Evolutionary conservation across 345 rosid genomes (phyloP).

Genomic region (Rhizophora apiculata): DNA sequence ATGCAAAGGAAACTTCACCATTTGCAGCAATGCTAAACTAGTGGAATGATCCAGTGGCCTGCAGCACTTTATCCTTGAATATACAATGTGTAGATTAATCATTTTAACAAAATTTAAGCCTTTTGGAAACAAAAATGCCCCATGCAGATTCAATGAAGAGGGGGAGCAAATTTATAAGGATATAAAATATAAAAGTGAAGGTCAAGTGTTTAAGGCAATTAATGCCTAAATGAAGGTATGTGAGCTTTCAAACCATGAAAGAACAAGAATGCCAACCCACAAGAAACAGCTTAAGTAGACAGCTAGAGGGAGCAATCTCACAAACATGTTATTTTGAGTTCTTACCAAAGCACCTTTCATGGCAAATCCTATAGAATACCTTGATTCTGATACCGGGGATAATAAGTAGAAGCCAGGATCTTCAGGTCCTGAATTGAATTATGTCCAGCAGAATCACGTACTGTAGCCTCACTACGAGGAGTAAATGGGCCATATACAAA

Average conservation of each 20-base stretch:
- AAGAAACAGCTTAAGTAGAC: too few relatives aligned
- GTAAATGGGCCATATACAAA: slow-evolving; percentile 58
- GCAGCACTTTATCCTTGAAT: background rate
- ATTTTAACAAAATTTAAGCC: too few relatives aligned
- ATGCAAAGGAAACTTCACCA: background rate
- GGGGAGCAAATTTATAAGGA: too few relatives aligned
- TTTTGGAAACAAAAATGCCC: too few relatives aligned
- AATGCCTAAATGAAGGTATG: too few relatives aligned
- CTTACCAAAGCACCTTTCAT: background rate
- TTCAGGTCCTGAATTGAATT: slow-evolving; percentile 41
- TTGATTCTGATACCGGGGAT: slow-evolving; percentile 60
- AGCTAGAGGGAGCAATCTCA: too few relatives aligned
- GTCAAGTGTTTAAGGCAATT: too few relatives aligned
- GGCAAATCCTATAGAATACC: slow-evolving; percentile 35
- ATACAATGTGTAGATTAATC: background rate
- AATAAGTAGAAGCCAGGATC: slow-evolving; percentile 44
- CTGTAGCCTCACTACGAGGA: slow-evolving; percentile 24
- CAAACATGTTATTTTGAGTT: too few relatives aligned
- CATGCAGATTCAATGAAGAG: too few relatives aligned
- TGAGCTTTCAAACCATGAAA: too few relatives aligned
- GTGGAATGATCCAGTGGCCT: background rate
- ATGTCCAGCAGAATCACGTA: slow-evolving; percentile 23
- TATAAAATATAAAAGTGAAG: too few relatives aligned
- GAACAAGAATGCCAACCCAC: too few relatives aligned
- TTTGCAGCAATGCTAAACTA: background rate